These are phyloP conservation scores for Ceratocystis eucalypticola DNA, from an alignment of 2,329 filamentous ascomycete species.

Conservation along the genomic window DNA sequence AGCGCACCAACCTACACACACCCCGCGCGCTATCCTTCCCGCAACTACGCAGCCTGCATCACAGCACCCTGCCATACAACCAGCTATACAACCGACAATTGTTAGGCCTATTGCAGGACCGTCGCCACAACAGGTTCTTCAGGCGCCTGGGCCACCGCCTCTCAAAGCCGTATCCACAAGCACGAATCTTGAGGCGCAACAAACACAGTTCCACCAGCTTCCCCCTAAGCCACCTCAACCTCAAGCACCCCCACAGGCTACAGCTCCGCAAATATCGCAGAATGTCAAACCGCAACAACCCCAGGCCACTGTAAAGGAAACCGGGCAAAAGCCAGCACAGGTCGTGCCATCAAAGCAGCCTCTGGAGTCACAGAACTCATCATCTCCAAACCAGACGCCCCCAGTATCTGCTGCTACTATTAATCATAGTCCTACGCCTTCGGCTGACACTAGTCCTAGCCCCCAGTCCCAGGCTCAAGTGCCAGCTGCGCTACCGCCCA, in stretches of 20 bases:
- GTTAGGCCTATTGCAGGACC: not conserved
- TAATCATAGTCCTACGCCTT: not conserved
- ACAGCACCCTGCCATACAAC: not conserved
- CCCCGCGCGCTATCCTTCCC: not conserved
- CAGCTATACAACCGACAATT: not conserved
- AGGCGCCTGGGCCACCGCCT: constrained; percentile 11
- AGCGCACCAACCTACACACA: not conserved
- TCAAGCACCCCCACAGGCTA: not conserved
- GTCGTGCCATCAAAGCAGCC: not conserved
- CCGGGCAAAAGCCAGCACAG: not conserved
- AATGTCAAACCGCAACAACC: not conserved
- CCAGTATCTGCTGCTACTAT: not conserved
- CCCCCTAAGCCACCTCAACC: constrained; percentile 11
- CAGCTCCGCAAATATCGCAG: not conserved
- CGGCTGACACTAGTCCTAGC: not conserved
- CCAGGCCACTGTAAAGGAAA: not conserved
- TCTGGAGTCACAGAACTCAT: not conserved
- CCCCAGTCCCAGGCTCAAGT: not conserved
- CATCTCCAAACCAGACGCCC: not conserved
- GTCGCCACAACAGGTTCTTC: constrained; percentile 11
- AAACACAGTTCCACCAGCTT: constrained; percentile 26
- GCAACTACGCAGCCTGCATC: not conserved
- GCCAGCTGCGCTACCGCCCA: constrained; percentile 18
- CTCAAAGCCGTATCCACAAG: not conserved
- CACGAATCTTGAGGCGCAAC: constrained; percentile 25